Percentiles rank a stretch among this genome's conserved stretches.
These are phyloP conservation scores for Malassezia caprae DNA, from an alignment of 1,284 basidiomycete genomes.

Conservation along the genomic window DNA sequence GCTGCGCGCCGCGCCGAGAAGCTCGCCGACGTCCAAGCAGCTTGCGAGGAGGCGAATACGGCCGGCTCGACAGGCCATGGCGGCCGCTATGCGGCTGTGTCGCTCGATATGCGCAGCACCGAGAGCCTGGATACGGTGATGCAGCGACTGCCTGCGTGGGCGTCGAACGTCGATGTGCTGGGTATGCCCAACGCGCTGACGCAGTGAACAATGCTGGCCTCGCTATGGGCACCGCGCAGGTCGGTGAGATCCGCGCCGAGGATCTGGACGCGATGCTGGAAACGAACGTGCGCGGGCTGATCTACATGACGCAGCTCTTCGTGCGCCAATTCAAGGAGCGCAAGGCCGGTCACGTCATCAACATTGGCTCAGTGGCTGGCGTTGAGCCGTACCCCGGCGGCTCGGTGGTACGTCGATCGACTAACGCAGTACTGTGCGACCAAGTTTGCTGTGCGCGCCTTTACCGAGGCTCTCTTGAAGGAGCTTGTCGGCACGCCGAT, in stretches of 20 bases:
- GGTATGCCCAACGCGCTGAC: slow-evolving; percentile 1
- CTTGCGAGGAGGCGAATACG: slow-evolving; percentile 62
- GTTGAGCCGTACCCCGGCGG: slow-evolving; percentile 67
- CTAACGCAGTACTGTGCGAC: slow-evolving; percentile 50
- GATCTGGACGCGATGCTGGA: slow-evolving; percentile 74
- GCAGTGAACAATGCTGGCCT: slow-evolving; percentile 55
- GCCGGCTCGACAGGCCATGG: slow-evolving; percentile 58
- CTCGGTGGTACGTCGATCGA: slow-evolving; percentile 13
- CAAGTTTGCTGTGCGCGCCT: slow-evolving; percentile 80
- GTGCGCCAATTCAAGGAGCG: slow-evolving; percentile 63
- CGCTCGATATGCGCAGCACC: slow-evolving; percentile 34
- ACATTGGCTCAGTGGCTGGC: slow-evolving; percentile 85
- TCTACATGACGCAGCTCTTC: slow-evolving; percentile 65
- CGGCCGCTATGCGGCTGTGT: slow-evolving; percentile 33
- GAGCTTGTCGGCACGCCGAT: slow-evolving; percentile 71
- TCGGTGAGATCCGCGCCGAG: slow-evolving; percentile 64
- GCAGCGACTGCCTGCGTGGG: slow-evolving; percentile 36
- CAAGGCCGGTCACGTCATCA: slow-evolving; percentile 83
- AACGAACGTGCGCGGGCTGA: slow-evolving; percentile 83
- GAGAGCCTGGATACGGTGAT: slow-evolving; percentile 25
- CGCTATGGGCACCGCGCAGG: slow-evolving; percentile 66
- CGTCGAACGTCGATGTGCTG: slow-evolving; percentile 34
- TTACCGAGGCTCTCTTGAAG: slow-evolving; percentile 68
- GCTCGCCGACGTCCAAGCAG: slow-evolving; percentile 45
- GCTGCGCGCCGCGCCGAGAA: slow-evolving; percentile 49